Percentiles rank a stretch among this genome's conserved stretches.
These are phyloP conservation scores for Syzygium malaccense DNA, from an alignment of 441 rosid species.

Conservation along the genomic window DNA sequence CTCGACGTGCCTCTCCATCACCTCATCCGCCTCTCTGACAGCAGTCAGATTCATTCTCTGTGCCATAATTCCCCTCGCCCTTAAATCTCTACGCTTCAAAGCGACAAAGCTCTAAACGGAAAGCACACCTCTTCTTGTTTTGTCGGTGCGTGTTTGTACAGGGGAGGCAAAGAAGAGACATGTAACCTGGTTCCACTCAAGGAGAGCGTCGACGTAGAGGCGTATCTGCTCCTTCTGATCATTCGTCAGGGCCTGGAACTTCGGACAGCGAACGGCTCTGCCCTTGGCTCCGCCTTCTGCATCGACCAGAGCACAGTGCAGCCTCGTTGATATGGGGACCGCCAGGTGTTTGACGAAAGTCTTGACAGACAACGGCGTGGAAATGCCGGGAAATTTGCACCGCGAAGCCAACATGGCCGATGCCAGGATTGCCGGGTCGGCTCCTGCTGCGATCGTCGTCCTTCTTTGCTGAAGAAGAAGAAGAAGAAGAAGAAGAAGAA, in stretches of 20 bases:
- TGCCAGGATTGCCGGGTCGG: background rate
- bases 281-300: conserved; percentile 1
- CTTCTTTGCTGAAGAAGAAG: background rate
- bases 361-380: conserved; percentile 26
- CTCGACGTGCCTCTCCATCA: conserved; percentile 76
- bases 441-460: background rate
- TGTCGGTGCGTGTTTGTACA: background rate
- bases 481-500: no score
- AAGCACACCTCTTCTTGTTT: background rate
- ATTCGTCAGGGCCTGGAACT: conserved; percentile 40
- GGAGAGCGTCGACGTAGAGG: conserved; percentile 59
- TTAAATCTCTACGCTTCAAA: background rate
- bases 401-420: conserved; percentile 20
- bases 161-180: background rate
- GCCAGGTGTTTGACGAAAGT: conserved; percentile 70
- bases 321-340: conserved; percentile 10
- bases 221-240: conserved; percentile 56
- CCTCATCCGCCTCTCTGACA: conserved; percentile 52
- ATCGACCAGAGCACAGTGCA: conserved; percentile 1
- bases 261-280: conserved; percentile 13
- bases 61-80: background rate
- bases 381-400: conserved; percentile 10
- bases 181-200: conserved; percentile 73
- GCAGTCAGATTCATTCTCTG: conserved; percentile 93
- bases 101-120: background rate